Percentiles rank a stretch among this genome's conserved stretches.
phyloP scores from a whole-genome alignment of 306 rosid species.

The Ceratonia siliqua region DNA sequence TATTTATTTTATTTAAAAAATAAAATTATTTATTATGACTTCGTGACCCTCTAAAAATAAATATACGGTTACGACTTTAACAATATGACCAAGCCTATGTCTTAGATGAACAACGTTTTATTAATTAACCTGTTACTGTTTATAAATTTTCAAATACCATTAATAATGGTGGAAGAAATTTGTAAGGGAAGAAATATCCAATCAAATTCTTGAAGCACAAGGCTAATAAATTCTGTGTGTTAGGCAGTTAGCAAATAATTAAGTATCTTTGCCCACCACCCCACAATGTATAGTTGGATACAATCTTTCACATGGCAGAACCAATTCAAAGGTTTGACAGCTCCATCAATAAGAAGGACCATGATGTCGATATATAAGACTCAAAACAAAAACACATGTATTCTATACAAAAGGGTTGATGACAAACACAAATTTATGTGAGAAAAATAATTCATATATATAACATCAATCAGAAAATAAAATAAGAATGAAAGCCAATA shows the following conservation, averaged over 20 bases:
- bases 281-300: slow-evolving; percentile 14
- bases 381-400: slow-evolving; percentile 31
- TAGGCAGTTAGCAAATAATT: slow-evolving; percentile 13
- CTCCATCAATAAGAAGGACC: slow-evolving; percentile 30
- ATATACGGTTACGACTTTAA: too few species aligned
- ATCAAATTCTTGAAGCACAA: slow-evolving; percentile 27
- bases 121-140: too few species aligned
- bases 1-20: too few species aligned
- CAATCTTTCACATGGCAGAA: slow-evolving; percentile 27
- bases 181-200: slow-evolving; percentile 4
- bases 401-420: not conserved
- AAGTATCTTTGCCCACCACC: slow-evolving; percentile 30
- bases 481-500: not conserved
- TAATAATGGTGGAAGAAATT: not conserved
- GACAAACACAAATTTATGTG: slow-evolving; percentile 28
- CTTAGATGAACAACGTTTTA: too few species aligned
- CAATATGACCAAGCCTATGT: too few species aligned
- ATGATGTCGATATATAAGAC: slow-evolving; percentile 7
- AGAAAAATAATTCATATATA: slow-evolving; percentile 1
- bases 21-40: too few species aligned
- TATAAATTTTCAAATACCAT: not conserved
- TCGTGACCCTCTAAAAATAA: too few species aligned
- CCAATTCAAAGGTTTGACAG: slow-evolving; percentile 33
- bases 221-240: not conserved
- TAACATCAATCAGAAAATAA: not conserved